These are phyloP conservation scores for Bimuria novae-zelandiae DNA, from an alignment of 2,329 filamentous ascomycete species.

Conservation along the genomic window DNA sequence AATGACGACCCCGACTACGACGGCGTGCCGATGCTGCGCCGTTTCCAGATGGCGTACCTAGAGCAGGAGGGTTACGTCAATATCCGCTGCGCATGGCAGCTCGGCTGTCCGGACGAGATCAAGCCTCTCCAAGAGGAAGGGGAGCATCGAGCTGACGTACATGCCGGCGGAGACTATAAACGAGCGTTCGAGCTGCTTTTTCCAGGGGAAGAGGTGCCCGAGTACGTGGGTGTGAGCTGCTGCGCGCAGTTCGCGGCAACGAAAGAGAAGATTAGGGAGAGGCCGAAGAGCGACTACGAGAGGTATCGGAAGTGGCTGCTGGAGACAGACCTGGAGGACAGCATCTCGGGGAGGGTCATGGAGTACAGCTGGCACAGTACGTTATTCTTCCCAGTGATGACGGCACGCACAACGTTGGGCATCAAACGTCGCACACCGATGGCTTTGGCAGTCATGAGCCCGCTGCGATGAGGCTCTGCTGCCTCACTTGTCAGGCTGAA, in stretches of 20 bases:
- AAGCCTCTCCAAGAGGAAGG: slow-evolving; percentile 49
- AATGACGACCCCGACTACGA: slow-evolving; percentile 60
- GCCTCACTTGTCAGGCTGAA: slow-evolving; percentile 7
- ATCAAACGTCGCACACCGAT: slow-evolving; percentile 3
- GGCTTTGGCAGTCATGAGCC: background rate
- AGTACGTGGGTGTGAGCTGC: slow-evolving; percentile 56
- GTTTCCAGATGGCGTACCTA: slow-evolving; percentile 56
- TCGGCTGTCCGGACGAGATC: slow-evolving; percentile 59
- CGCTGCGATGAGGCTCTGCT: background rate
- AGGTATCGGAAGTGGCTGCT: slow-evolving; percentile 55
- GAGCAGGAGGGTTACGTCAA: slow-evolving; percentile 58
- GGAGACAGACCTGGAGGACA: slow-evolving; percentile 53
- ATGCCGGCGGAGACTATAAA: slow-evolving; percentile 56
- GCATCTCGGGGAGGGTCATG: slow-evolving; percentile 58
- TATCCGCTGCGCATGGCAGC: slow-evolving; percentile 57
- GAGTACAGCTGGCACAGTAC: slow-evolving; percentile 66
- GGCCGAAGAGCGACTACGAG: slow-evolving; percentile 55
- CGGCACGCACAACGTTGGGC: background rate
- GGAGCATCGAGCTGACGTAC: slow-evolving; percentile 50
- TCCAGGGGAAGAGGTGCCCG: slow-evolving; percentile 46
- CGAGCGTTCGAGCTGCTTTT: slow-evolving; percentile 57
- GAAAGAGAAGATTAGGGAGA: slow-evolving; percentile 51
- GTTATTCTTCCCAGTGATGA: slow-evolving; percentile 24
- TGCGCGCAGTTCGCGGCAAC: slow-evolving; percentile 62
- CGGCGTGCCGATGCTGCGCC: slow-evolving; percentile 54